Base-by-base conservation (phyloP, 192 early-diverging fungal species). In the Tieghemiomyces parasiticus region DNA sequence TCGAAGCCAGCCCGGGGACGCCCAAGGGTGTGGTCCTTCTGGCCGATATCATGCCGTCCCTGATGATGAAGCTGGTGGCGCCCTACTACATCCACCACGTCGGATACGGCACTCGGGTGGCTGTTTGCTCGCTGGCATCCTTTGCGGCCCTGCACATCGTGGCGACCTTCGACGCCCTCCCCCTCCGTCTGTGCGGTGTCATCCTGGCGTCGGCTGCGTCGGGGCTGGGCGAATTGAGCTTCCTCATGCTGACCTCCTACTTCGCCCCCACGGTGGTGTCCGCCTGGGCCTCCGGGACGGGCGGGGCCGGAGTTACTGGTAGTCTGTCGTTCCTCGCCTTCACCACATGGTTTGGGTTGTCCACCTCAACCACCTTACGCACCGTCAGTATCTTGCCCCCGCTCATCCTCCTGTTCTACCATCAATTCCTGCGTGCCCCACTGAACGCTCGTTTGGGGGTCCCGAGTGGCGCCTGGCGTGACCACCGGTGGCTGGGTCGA, bases 261-360 rank as follows among this genome's bases (percentile, higher is more conserved):
- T 74, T 70, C 55, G 47, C 38, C 0, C 48, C 66, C 2, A 59
- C 62, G 32, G 70, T 67, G 63, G 65, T 74, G 10, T 64, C 69
- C 2, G 69, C 72, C 14, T 74, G 72, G 72, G 66, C 67, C 3
- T 66, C 64, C 28, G 72, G 72, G n/a, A 74, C 72, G 35, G 72
- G 72, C 0, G 72, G 68, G 0, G 72, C 72, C 44, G 72, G 72
- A 33, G 58, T 74, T 24, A 44, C 66, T 26, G 72, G 72, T 0
- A 58, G 69, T 4, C 24, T 74, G 55, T 13, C 66, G 24, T 74
- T 74, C 49, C 46, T 74, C 54, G 65, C 62, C 0, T 32, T 74
- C 28, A 74, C 72, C 2, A 66, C 72, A 8, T 69, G 72, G 68
- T 9, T 71, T 0, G 63, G 65, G 1, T 53, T 71, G 24, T 64